phyloP scores from a whole-genome alignment of 805 yeast species.

The Kluyveromyces dobzhanskii region DNA sequence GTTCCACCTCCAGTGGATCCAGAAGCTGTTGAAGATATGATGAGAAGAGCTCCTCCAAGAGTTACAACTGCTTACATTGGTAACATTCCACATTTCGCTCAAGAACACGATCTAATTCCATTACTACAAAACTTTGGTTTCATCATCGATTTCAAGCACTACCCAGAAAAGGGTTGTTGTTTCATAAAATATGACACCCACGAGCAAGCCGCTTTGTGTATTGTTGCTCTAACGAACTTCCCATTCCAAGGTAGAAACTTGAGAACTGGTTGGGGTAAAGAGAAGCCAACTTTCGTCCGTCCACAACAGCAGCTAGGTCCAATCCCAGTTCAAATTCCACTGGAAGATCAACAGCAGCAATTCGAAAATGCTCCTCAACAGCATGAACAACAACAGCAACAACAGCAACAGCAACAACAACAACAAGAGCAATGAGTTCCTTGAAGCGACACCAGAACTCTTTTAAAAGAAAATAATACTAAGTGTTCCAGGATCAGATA shows the following conservation, averaged over 20 bases:
- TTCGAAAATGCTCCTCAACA: conserved; percentile 7
- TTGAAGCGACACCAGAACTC: not conserved
- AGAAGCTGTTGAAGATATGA: conserved; percentile 58
- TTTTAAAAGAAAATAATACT: no score
- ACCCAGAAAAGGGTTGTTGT: conserved; percentile 78
- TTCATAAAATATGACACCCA: conserved; percentile 82
- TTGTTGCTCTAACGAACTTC: conserved; percentile 65
- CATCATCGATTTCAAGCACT: conserved; percentile 71
- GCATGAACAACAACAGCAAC: conserved; percentile 4
- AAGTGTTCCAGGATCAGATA: not conserved
- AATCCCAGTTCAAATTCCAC: conserved; percentile 5
- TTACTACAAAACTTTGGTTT: conserved; percentile 72
- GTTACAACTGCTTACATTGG: conserved; percentile 79
- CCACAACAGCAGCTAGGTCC: conserved; percentile 11
- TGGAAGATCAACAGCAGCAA: conserved; percentile 8
- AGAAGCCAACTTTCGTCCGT: conserved; percentile 31
- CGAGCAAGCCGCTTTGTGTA: conserved; percentile 83
- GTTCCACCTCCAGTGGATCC: conserved; percentile 34
- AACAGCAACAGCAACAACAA: not conserved
- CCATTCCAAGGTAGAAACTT: conserved; percentile 68
- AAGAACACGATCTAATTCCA: conserved; percentile 66
- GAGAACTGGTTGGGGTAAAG: conserved; percentile 86
- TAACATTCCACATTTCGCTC: conserved; percentile 68
- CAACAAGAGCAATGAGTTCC: conserved; percentile 3
- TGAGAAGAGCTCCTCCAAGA: conserved; percentile 64